Evolutionary conservation across 257 asterid genomes (phyloP), one percentile per base, ranked within the genome.

Genomic region (Lycium ferocissimum): DNA sequence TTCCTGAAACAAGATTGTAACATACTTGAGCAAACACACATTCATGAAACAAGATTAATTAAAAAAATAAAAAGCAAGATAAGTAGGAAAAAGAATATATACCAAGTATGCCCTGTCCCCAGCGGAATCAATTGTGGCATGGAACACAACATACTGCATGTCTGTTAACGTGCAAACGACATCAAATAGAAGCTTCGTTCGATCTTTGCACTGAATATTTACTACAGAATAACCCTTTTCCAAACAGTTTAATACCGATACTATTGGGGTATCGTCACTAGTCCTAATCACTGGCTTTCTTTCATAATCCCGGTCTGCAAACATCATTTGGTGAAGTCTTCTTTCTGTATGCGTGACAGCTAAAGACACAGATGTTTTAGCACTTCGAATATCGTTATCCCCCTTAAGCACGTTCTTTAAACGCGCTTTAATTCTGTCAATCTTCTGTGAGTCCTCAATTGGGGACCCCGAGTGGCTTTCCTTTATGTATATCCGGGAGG

Each of bases 311-410:
- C 98, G 88, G 78, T 97, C 99, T 0, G 95, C 96, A 72, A 92
- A 94, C 99, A 97, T 97, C 98, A 97, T 89, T 87, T 97, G 99
- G 83, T 97, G 99, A 85, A 97, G 99, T 91, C 99, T 91, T 84
- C 99, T 92, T 87, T 97, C 99, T 0, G 96, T 93, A 75, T 95
- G 98, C 0, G 98, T 93, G 7, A 87, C 94, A 22, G 88, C 93
- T 87, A 92, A 76, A 1, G 98, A 93, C 5, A 95, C 92, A 0
- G 94, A 89, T 6, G 95, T 95, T 38, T 88, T 92, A 0, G 99
- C 99, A 33, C 97, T 90, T 43, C 93, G 86, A 14, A 93, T 91
- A 69, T 94, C 98, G 59, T 93, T 92, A 71, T 94, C 97, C 43
- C 98, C 99, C 85, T 93, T 97, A 18, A 97, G 91, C 3, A 97